phyloP scores from a whole-genome alignment of 768 basidiomycete species.

The Boletus eberwhitei region DNA sequence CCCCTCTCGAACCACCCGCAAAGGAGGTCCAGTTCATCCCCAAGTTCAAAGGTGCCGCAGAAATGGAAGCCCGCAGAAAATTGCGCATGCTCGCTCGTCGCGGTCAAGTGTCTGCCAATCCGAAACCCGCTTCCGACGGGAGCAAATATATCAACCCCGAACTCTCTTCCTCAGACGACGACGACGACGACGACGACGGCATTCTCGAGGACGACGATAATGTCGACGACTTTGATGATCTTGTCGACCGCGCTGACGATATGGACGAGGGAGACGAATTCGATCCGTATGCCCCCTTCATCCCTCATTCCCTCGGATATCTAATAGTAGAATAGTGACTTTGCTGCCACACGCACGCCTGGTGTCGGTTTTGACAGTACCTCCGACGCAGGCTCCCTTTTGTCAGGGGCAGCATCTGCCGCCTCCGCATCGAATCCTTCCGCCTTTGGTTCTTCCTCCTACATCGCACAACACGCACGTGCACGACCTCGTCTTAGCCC shows the following conservation, averaged over 20 bases:
- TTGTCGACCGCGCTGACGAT: constrained; percentile 44
- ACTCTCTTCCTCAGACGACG: constrained; percentile 50
- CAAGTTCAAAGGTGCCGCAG: constrained; percentile 78
- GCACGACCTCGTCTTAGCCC: constrained; percentile 56
- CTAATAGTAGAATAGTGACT: constrained; percentile 47
- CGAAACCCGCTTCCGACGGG: constrained; percentile 22
- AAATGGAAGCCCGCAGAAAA: constrained; percentile 75
- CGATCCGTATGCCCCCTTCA: constrained; percentile 59
- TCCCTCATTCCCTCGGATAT: not conserved
- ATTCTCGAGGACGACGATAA: constrained; percentile 49
- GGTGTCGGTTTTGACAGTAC: constrained; percentile 55
- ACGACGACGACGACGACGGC: constrained; percentile 51
- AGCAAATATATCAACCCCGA: constrained; percentile 45
- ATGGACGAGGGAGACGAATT: constrained; percentile 73
- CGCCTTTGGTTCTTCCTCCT: constrained; percentile 46
- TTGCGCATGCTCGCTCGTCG: constrained; percentile 64
- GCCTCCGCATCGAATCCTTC: constrained; percentile 58
- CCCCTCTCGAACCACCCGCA: constrained; percentile 35
- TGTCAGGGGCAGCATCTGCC: constrained; percentile 49
- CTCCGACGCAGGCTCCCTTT: constrained; percentile 59
- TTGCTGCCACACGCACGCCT: constrained; percentile 55
- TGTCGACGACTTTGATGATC: constrained; percentile 50
- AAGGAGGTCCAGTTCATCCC: constrained; percentile 66
- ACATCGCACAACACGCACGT: constrained; percentile 34
- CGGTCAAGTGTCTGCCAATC: constrained; percentile 30